Evolutionary conservation across 1,284 basidiomycete genomes (phyloP).

Genomic region (Melampsora americana): DNA sequence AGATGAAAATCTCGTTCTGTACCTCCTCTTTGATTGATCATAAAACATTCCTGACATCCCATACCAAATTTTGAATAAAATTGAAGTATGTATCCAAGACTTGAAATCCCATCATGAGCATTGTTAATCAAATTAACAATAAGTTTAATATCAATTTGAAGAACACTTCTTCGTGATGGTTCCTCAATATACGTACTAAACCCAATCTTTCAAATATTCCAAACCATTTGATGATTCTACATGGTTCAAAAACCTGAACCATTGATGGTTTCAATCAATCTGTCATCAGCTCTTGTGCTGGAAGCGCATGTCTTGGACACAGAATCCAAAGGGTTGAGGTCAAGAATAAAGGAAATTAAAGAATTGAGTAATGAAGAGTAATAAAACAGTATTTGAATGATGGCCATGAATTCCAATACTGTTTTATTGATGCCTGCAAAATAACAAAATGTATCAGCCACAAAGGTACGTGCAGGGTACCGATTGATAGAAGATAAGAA

Average conservation of each 20-base stretch:
- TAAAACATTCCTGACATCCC: slow-evolving; percentile 63
- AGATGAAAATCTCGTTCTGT: background rate
- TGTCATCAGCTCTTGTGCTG: slow-evolving; percentile 70
- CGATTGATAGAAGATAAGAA: slow-evolving; percentile 57
- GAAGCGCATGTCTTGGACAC: slow-evolving; percentile 89
- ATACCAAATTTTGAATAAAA: slow-evolving; percentile 80
- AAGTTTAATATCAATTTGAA: slow-evolving; percentile 82
- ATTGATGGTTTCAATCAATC: slow-evolving; percentile 68
- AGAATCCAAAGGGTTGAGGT: slow-evolving; percentile 93
- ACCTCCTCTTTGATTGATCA: background rate
- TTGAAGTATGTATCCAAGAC: slow-evolving; percentile 67
- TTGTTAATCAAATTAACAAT: slow-evolving; percentile 62
- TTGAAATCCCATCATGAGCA: slow-evolving; percentile 66
- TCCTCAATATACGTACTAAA: slow-evolving; percentile 51
- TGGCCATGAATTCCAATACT: slow-evolving; percentile 94
- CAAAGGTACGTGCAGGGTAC: slow-evolving; percentile 92
- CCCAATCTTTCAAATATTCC: slow-evolving; percentile 67
- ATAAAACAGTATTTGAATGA: slow-evolving; percentile 89
- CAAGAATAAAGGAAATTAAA: slow-evolving; percentile 94
- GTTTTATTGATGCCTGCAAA: slow-evolving; percentile 96
- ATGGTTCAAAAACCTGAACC: slow-evolving; percentile 58
- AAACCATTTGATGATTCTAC: slow-evolving; percentile 53
- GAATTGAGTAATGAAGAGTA: slow-evolving; percentile 97
- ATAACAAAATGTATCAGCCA: slow-evolving; percentile 97
- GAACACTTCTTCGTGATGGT: slow-evolving; percentile 56